Evolutionary conservation across 2,329 filamentous ascomycete species (phyloP).

Genomic region (Westerdykella aurantiaca): DNA sequence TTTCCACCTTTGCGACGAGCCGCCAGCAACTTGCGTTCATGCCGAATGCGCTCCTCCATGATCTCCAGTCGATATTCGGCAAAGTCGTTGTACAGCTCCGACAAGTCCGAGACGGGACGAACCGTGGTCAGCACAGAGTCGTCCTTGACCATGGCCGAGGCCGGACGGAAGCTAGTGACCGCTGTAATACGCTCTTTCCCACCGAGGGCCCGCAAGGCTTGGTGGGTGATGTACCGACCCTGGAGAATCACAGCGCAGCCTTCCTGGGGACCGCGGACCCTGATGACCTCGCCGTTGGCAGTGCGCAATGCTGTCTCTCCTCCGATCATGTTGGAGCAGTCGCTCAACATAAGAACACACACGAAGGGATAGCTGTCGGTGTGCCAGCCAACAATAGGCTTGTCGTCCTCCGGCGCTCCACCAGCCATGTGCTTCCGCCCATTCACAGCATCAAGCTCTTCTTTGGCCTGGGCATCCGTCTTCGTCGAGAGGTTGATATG

Average conservation of each 20-base stretch:
- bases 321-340: constrained; percentile 58
- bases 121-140: constrained; percentile 58
- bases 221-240: constrained; percentile 61
- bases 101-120: constrained; percentile 52
- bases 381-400: constrained; percentile 58
- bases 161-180: constrained; percentile 61
- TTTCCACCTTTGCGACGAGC: constrained; percentile 28
- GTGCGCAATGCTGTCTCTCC: constrained; percentile 59
- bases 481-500: constrained; percentile 54
- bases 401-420: constrained; percentile 44
- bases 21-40: constrained; percentile 36
- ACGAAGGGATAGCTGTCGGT: constrained; percentile 62
- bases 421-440: constrained; percentile 38
- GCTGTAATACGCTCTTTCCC: constrained; percentile 58
- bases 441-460: constrained; percentile 38
- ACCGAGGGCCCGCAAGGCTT: constrained; percentile 55
- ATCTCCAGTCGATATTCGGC: constrained; percentile 59
- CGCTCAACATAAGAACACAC: constrained; percentile 63
- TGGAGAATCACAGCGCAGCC: constrained; percentile 61
- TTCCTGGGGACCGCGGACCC: constrained; percentile 57
- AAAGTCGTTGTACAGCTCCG: constrained; percentile 57
- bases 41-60: constrained; percentile 53
- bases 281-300: constrained; percentile 49
- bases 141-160: constrained; percentile 50
- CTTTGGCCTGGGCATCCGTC: constrained; percentile 43